phyloP scores from a whole-genome alignment of 2,329 filamentous ascomycete species.

The Alternaria incomplexa region DNA sequence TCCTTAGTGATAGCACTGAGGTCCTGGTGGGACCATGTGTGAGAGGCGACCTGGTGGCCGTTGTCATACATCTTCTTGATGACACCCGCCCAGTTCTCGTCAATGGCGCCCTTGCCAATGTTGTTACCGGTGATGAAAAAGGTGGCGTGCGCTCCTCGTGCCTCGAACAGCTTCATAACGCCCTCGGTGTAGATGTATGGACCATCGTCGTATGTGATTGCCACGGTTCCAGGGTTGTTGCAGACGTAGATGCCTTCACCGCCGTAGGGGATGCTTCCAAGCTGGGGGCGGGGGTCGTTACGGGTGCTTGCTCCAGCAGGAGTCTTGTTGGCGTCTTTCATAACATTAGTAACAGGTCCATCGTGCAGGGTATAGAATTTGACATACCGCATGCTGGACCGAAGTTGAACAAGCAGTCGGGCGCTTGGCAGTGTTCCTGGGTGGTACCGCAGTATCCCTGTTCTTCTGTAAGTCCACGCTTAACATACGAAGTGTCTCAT shows the following conservation, averaged over 20 bases:
- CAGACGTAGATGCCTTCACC: conserved; percentile 64
- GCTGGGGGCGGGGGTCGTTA: conserved; percentile 57
- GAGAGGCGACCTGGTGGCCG: conserved; percentile 67
- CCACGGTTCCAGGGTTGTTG: conserved; percentile 61
- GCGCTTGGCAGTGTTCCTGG: conserved; percentile 63
- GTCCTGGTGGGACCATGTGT: conserved; percentile 62
- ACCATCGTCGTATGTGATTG: conserved; percentile 72
- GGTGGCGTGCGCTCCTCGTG: conserved; percentile 67
- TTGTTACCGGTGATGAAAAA: conserved; percentile 70
- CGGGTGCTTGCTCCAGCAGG: conserved; percentile 62
- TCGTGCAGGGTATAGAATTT: not conserved
- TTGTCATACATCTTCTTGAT: conserved; percentile 61
- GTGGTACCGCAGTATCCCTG: conserved; percentile 61
- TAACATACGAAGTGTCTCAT: not conserved
- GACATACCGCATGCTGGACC: conserved; percentile 50
- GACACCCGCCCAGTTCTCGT: conserved; percentile 58
- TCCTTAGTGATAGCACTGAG: conserved; percentile 51
- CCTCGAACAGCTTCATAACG: conserved; percentile 65
- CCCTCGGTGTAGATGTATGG: conserved; percentile 66
- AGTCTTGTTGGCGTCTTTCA: conserved; percentile 60
- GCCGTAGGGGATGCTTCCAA: conserved; percentile 63
- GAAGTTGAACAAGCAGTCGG: conserved; percentile 66
- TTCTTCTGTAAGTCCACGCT: not conserved
- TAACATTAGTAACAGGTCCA: conserved; percentile 46
- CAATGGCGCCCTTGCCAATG: conserved; percentile 62